Percentiles rank a stretch among this genome's conserved stretches.
phyloP scores from a whole-genome alignment of 306 rosid genomes.

The Trifolium subterraneum region DNA sequence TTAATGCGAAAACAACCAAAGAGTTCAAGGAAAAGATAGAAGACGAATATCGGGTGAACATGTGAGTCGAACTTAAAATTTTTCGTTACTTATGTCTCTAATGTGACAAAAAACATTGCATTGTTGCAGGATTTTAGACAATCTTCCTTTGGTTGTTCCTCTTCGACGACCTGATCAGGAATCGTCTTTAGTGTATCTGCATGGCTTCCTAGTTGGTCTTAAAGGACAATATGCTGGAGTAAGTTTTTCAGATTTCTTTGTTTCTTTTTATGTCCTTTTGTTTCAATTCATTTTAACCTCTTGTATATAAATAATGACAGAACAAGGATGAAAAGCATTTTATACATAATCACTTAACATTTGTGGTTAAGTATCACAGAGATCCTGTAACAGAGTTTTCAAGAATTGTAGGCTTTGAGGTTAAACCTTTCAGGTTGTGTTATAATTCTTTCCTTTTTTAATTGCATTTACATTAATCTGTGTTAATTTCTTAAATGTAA shows the following conservation, averaged over 20 bases:
- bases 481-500: background rate
- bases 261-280: background rate
- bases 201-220: conserved; percentile 87
- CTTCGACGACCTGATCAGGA: conserved; percentile 73
- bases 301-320: conserved; percentile 47
- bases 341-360: conserved; percentile 81
- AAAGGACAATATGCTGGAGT: conserved; percentile 89
- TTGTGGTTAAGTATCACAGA: conserved; percentile 75
- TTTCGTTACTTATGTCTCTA: background rate
- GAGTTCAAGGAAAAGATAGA: conserved; percentile 83
- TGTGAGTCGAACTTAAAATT: conserved; percentile 55
- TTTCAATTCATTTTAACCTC: conserved; percentile 36
- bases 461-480: background rate
- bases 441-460: conserved; percentile 24
- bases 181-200: conserved; percentile 72
- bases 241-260: conserved; percentile 36
- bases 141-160: conserved; percentile 89
- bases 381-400: conserved; percentile 72
- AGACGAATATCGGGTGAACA: conserved; percentile 86
- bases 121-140: conserved; percentile 77
- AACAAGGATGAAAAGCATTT: conserved; percentile 80
- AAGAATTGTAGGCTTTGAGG: conserved; percentile 94
- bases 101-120: conserved; percentile 12
- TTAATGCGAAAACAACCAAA: conserved; percentile 66
- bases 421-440: conserved; percentile 80